Evolutionary conservation across 2,329 filamentous ascomycete species (phyloP).

Genomic region (Allantophomopsis lycopodina): DNA sequence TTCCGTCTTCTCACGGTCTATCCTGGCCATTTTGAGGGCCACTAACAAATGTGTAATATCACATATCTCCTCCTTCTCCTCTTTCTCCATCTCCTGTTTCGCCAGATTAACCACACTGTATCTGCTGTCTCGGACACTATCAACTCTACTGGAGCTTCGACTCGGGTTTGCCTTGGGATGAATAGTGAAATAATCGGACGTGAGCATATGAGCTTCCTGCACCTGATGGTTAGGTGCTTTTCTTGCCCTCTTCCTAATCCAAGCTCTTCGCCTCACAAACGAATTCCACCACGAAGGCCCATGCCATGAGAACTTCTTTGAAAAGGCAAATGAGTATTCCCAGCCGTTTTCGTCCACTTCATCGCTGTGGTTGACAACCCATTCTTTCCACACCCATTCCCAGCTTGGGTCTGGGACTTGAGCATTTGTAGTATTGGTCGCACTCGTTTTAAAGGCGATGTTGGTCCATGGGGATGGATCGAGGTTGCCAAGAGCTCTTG

Average conservation of each 20-base stretch:
- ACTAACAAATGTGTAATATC: slow-evolving; percentile 48
- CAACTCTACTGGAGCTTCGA: slow-evolving; percentile 24
- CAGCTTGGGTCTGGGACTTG: slow-evolving; percentile 91
- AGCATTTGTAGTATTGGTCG: slow-evolving; percentile 64
- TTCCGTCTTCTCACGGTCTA: slow-evolving; percentile 87
- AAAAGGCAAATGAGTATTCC: slow-evolving; percentile 90
- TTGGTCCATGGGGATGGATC: slow-evolving; percentile 87
- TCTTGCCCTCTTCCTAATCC: slow-evolving; percentile 71
- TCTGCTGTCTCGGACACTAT: slow-evolving; percentile 8
- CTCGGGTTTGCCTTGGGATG: slow-evolving; percentile 34
- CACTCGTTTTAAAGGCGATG: slow-evolving; percentile 41
- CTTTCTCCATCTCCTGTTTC: slow-evolving; percentile 18
- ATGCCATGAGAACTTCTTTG: slow-evolving; percentile 68
- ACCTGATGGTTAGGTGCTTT: slow-evolving; percentile 27
- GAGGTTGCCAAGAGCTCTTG: slow-evolving; percentile 68
- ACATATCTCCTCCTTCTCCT: slow-evolving; percentile 40
- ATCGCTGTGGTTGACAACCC: slow-evolving; percentile 56
- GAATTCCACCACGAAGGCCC: slow-evolving; percentile 86
- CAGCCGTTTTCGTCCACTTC: slow-evolving; percentile 83
- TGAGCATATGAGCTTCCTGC: slow-evolving; percentile 50
- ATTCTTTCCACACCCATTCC: slow-evolving; percentile 70
- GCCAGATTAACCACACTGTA: slow-evolving; percentile 17
- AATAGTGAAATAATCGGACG: slow-evolving; percentile 69
- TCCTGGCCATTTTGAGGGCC: slow-evolving; percentile 52
- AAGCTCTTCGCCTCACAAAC: slow-evolving; percentile 80